Evolutionary conservation across 306 rosid species (phyloP).

Genomic region (Cucumis cinereus): DNA sequence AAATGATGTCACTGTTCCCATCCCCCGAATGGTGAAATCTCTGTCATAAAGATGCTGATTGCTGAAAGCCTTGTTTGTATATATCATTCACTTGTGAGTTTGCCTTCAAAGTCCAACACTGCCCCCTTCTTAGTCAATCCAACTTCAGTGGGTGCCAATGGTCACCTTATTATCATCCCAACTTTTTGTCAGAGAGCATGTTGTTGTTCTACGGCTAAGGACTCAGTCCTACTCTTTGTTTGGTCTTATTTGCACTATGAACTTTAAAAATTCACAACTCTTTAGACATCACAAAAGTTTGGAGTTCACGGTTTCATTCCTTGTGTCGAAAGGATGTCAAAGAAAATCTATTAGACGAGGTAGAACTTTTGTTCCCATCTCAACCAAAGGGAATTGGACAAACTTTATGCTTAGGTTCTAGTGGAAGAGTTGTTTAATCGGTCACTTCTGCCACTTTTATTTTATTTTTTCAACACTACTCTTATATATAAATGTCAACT

Average conservation of each 20-base stretch:
- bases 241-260: too few species aligned
- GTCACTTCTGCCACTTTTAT: background rate
- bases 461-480: background rate
- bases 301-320: too few species aligned
- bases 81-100: background rate
- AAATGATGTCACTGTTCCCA: background rate
- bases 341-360: background rate
- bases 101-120: background rate
- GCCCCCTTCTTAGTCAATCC: background rate
- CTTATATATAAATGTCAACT: background rate
- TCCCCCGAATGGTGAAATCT: background rate
- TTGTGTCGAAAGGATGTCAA: too few species aligned
- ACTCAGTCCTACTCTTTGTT: too few species aligned
- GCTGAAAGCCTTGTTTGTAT: background rate
- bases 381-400: background rate
- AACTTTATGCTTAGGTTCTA: background rate
- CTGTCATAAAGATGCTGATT: background rate
- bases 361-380: background rate
- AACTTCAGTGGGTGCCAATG: background rate
- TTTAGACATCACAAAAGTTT: too few species aligned
- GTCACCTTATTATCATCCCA: background rate
- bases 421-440: background rate
- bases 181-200: background rate
- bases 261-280: too few species aligned
- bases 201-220: background rate